Conservation (phyloP, 768 basidiomycete genomes). For the Mycena galericulata region DNA sequence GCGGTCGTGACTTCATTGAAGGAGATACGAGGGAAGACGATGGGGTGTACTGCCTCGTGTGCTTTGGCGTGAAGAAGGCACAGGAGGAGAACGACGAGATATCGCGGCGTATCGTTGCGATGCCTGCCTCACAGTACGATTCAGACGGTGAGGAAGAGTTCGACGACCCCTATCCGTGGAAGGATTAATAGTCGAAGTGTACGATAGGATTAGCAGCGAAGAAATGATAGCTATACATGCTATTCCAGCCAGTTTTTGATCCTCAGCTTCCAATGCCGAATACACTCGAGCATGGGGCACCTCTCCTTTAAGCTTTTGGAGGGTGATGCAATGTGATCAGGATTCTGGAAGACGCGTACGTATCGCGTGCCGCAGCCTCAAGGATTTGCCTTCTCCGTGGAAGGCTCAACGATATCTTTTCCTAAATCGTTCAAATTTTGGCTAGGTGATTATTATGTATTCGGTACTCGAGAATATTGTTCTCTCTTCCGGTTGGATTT, state of each 20-base stretch:
- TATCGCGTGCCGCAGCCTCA: slow-evolving; percentile 1
- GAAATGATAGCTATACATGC: slow-evolving; percentile 8
- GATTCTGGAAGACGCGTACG: slow-evolving; percentile 1
- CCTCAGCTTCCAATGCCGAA: slow-evolving; percentile 5
- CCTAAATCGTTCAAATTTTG: not conserved
- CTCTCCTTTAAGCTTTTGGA: no score
- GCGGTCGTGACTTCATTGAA: slow-evolving; percentile 6
- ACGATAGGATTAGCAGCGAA: slow-evolving; percentile 13
- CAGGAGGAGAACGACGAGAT: slow-evolving; percentile 12
- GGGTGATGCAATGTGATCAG: no score
- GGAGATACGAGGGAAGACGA: slow-evolving; percentile 4
- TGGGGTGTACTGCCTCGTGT: slow-evolving; percentile 11
- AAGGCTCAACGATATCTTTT: not conserved
- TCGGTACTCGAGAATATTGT: no score
- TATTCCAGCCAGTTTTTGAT: slow-evolving; percentile 13
- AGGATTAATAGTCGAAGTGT: not conserved
- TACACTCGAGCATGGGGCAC: not conserved
- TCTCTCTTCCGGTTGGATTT: no score
- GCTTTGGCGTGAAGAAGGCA: slow-evolving; percentile 13
- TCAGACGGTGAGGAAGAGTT: slow-evolving; percentile 4
- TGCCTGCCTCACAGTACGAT: slow-evolving; percentile 9
- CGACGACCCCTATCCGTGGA: slow-evolving; percentile 2
- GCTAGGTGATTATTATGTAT: not conserved
- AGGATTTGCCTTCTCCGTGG: slow-evolving; percentile 2
- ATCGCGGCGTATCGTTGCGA: slow-evolving; percentile 2